Evolutionary conservation across 1,139 yeast species (phyloP).

Genomic region (Suhomyces yuchorum): DNA sequence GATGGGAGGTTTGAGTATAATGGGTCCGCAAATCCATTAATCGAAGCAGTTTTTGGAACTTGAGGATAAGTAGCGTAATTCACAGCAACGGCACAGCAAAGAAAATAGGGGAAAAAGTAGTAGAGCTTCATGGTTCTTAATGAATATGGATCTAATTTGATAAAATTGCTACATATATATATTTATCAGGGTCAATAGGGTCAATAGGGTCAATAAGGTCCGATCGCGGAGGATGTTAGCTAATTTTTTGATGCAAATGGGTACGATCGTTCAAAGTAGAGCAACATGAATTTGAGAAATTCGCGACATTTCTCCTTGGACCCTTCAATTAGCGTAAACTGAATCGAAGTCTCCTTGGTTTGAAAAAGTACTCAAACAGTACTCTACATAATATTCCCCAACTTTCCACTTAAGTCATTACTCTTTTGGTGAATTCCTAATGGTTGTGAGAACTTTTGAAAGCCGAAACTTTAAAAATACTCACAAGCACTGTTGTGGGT

Average conservation of each 20-base stretch:
- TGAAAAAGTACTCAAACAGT: too few relatives aligned
- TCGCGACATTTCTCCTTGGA: neutral
- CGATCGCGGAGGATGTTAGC: neutral
- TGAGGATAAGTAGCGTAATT: constrained; percentile 44
- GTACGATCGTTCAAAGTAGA: neutral
- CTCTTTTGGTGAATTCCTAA: neutral
- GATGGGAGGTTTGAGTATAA: constrained; percentile 35
- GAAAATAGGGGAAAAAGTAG: neutral
- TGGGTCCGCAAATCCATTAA: constrained; percentile 57
- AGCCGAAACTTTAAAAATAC: neutral
- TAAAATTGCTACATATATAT: neutral
- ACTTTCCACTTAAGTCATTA: too few relatives aligned
- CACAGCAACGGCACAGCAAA: constrained; percentile 1
- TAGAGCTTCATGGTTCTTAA: neutral
- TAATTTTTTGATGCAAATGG: neutral
- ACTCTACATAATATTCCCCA: too few relatives aligned
- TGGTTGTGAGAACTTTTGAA: neutral
- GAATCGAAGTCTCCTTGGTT: too few relatives aligned
- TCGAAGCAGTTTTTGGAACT: constrained; percentile 51
- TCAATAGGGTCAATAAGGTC: neutral
- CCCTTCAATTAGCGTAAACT: too few relatives aligned
- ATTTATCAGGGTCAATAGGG: neutral
- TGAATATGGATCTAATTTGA: neutral
- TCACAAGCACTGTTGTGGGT: neutral
- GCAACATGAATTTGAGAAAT: neutral